phyloP scores from a whole-genome alignment of 768 basidiomycete species.

The Ramaria sp. region DNA sequence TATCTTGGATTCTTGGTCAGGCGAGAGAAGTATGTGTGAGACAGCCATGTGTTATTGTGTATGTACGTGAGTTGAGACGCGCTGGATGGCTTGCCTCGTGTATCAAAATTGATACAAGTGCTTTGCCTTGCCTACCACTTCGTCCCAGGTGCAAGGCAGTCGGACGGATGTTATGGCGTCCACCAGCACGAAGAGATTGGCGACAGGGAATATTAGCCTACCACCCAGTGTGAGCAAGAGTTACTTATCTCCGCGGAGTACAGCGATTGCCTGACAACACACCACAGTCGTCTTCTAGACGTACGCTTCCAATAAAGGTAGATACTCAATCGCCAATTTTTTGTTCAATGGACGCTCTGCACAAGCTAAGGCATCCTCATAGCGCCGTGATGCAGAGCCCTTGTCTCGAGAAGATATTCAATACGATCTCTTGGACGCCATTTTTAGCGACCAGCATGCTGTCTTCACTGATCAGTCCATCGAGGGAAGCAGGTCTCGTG shows the following conservation, averaged over 20 bases:
- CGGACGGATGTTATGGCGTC: neutral
- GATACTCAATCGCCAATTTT: neutral
- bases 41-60: neutral
- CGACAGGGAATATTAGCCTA: neutral
- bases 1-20: neutral
- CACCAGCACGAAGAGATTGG: neutral
- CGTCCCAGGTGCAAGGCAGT: neutral
- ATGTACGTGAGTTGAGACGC: neutral
- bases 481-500: slow-evolving; percentile 36
- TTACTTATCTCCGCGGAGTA: neutral
- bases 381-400: slow-evolving; percentile 45
- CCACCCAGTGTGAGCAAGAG: neutral
- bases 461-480: slow-evolving; percentile 50
- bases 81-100: slow-evolving; percentile 5
- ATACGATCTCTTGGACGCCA: slow-evolving; percentile 68
- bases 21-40: neutral
- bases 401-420: slow-evolving; percentile 60
- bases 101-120: slow-evolving; percentile 3
- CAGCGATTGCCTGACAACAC: neutral
- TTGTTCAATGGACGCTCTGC: too few relatives aligned
- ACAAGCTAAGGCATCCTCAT: neutral
- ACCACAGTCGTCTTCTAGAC: slow-evolving; percentile 3
- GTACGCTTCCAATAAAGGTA: slow-evolving; percentile 8
- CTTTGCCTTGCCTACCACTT: neutral
- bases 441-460: slow-evolving; percentile 60